Conservation (phyloP, 192 early-diverging fungal species). For the Umbelopsis ramanniana region DNA sequence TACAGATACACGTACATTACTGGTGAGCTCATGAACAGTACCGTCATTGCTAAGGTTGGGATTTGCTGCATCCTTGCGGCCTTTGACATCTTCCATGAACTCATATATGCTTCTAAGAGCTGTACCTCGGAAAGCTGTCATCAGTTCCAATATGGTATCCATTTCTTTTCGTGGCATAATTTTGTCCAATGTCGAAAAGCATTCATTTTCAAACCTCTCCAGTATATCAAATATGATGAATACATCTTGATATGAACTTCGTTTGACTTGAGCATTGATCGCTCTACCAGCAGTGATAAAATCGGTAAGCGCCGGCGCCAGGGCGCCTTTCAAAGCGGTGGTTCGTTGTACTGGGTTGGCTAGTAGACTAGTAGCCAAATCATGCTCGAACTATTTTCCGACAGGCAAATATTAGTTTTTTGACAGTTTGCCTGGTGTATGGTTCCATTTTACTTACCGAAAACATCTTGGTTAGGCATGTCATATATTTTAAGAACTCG, state of each 20-base stretch:
- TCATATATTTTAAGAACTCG: conserved; percentile 63
- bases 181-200: conserved; percentile 44
- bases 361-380: conserved; percentile 61
- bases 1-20: conserved; percentile 56
- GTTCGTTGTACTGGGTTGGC: conserved; percentile 51
- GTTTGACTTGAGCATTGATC: conserved; percentile 56
- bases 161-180: conserved; percentile 43
- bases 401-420: background rate
- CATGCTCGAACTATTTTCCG: conserved; percentile 60
- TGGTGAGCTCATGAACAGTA: conserved; percentile 84
- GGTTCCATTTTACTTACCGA: conserved; percentile 49
- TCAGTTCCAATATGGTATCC: conserved; percentile 26
- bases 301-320: conserved; percentile 51
- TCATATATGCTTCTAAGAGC: conserved; percentile 66
- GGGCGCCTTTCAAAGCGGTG: conserved; percentile 48
- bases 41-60: conserved; percentile 71
- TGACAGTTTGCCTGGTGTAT: background rate
- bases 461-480: conserved; percentile 61
- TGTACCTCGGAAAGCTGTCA: conserved; percentile 48
- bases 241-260: conserved; percentile 58
- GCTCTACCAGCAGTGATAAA: conserved; percentile 57
- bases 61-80: conserved; percentile 47
- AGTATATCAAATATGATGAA: conserved; percentile 74
- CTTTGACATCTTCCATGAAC: conserved; percentile 74
- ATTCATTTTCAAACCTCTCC: conserved; percentile 49